Base-by-base conservation (phyloP, 495 filamentous ascomycete genomes). In the Penicillium lividum region DNA sequence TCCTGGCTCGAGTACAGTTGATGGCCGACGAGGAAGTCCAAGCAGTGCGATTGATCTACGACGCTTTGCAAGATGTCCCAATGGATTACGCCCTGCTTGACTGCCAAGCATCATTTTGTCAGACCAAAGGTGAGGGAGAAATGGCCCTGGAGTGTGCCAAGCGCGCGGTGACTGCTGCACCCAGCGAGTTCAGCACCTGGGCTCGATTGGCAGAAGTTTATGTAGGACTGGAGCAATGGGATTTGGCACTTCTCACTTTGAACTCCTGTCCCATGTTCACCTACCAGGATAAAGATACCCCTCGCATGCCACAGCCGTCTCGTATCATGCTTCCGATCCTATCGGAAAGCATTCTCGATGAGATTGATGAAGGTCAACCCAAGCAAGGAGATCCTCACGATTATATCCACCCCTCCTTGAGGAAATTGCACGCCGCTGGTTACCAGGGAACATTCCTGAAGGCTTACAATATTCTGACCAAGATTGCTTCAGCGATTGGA, bases 221-320 rank as follows among this genome's bases (percentile, higher is more conserved):
- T 57, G 87, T 98, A 50, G 82, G 86, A 45, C 79, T 96, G 67
- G 94, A 98, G 71, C 89, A 93, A 69, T 98, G 93, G 90, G 94
- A 97, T 63, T 66, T 89, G 38, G 94, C 95, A 3, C 81, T 98
- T 16, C 84, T 96, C 8, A 98, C 95, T 5, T 80, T 98, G n/a
- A 98, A 98, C 74, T 97, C 93, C 4, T 98, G 95, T 61, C 94
- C 94, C 4, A 98, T 98, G 94, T 98, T 98, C 71, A 98, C 94
- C 7, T 97, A 98, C 73, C 93, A 97, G 70, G 94, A 98, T 71
- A 97, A 97, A 64, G 94, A 98, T 69, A 85, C 91, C 7, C 94
- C 94, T 16, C 81, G 93, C 56, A 92, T 97, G 89, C 94, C 94
- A 18, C 91, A 94, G 61, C 92, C 93, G 0, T 84, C 85, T 50